Evolutionary conservation across 192 early-diverging fungal species (phyloP).

Genomic region (Backusella sp.): DNA sequence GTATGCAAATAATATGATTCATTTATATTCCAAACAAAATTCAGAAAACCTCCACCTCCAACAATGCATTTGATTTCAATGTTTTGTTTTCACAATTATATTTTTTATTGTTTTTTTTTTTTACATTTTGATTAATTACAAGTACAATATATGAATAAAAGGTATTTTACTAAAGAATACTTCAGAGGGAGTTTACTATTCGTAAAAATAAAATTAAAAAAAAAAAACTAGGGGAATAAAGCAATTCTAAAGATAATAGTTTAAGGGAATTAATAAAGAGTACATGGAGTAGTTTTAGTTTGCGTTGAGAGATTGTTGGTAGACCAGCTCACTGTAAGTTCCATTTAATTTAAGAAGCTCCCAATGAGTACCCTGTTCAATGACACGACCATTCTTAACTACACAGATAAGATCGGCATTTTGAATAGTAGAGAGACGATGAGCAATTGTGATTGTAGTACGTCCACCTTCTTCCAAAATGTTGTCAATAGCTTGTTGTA

Average conservation of each 20-base stretch:
- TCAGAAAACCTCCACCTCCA: too few relatives aligned
- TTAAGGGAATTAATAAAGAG: neutral
- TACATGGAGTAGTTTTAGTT: constrained; percentile 14
- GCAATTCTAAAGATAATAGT: neutral
- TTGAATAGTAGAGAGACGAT: constrained; percentile 68
- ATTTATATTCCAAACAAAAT: neutral
- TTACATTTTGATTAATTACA: constrained; percentile 1
- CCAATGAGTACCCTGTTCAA: constrained; percentile 62
- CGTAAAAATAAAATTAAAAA: neutral
- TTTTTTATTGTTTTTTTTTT: neutral
- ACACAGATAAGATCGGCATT: constrained; percentile 69
- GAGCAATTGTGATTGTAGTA: constrained; percentile 70
- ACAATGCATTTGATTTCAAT: neutral
- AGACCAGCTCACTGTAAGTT: constrained; percentile 60
- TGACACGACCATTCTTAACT: constrained; percentile 64
- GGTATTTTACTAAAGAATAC: constrained; percentile 8
- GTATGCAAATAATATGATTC: neutral
- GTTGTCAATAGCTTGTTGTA: constrained; percentile 64
- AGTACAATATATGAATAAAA: constrained; percentile 2
- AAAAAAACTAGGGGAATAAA: constrained; percentile 5
- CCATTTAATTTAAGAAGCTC: constrained; percentile 57
- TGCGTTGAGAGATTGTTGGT: constrained; percentile 57
- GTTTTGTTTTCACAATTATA: neutral
- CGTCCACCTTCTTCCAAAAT: constrained; percentile 56
- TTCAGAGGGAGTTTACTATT: neutral